phyloP scores from a whole-genome alignment of 306 rosid genomes.

The Prunus kanzakura region DNA sequence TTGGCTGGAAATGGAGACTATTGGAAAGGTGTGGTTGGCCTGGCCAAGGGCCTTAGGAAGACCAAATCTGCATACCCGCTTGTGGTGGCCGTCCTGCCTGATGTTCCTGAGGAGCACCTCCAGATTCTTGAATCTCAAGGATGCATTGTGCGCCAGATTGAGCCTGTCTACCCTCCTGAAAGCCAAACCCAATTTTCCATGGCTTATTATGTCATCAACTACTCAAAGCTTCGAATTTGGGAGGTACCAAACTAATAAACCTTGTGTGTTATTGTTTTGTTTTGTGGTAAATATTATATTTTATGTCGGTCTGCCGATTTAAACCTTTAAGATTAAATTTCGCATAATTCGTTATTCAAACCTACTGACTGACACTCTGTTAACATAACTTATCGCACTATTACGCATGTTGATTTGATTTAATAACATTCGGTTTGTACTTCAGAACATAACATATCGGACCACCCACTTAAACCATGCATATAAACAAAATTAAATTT shows the following conservation, averaged over 20 bases:
- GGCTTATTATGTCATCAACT: constrained; percentile 62
- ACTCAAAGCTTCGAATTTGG: constrained; percentile 65
- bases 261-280: too few species aligned
- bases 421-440: too few species aligned
- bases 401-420: too few species aligned
- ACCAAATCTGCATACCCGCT: constrained; percentile 38
- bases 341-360: too few species aligned
- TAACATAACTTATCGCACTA: too few species aligned
- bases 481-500: background rate
- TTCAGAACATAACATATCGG: too few species aligned
- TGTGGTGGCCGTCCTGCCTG: constrained; percentile 47
- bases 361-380: too few species aligned
- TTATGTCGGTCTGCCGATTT: background rate
- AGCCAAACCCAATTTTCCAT: constrained; percentile 38
- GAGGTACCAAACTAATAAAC: constrained; percentile 28
- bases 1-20: constrained; percentile 58
- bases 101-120: constrained; percentile 53
- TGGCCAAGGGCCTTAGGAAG: constrained; percentile 53
- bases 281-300: too few species aligned
- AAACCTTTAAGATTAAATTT: too few species aligned
- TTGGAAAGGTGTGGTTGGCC: constrained; percentile 52
- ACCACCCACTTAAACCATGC: background rate
- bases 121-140: constrained; percentile 41
- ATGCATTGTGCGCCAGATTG: constrained; percentile 43
- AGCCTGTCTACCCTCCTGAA: constrained; percentile 42